phyloP scores from a whole-genome alignment of 2,329 filamentous ascomycete species.

The Microdochium paspali region DNA sequence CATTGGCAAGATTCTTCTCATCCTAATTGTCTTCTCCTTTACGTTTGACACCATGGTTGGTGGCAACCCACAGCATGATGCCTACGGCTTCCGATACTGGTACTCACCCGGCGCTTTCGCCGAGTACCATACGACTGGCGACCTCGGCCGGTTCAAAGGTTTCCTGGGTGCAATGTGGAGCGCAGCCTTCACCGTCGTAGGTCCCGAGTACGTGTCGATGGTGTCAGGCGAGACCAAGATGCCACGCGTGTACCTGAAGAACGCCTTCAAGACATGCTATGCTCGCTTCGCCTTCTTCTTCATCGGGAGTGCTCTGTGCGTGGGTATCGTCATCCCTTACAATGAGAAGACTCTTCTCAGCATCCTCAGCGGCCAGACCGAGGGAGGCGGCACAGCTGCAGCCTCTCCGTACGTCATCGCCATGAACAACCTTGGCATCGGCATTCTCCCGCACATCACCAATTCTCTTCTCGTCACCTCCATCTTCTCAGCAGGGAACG shows the following conservation, averaged over 20 bases:
- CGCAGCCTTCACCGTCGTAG: conserved; percentile 37
- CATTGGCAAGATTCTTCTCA: conserved; percentile 37
- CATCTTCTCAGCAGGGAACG: conserved; percentile 22
- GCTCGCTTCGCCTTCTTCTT: conserved; percentile 52
- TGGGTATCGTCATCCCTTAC: conserved; percentile 20
- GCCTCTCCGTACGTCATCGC: conserved; percentile 56
- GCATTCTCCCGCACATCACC: conserved; percentile 53
- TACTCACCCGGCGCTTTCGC: conserved; percentile 31
- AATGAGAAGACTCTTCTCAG: too few relatives aligned
- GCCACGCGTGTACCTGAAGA: conserved; percentile 51
- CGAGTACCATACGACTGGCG: conserved; percentile 26
- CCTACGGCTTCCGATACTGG: conserved; percentile 38
- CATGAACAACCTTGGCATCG: conserved; percentile 50
- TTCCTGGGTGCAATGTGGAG: conserved; percentile 36
- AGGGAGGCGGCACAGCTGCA: conserved; percentile 16
- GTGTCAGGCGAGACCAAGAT: conserved; percentile 51
- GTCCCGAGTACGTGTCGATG: conserved; percentile 30
- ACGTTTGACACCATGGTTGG: too few relatives aligned
- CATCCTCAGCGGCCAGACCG: conserved; percentile 19
- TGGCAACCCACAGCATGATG: conserved; percentile 28
- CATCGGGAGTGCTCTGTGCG: conserved; percentile 21
- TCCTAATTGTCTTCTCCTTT: conserved; percentile 39
- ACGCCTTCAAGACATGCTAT: conserved; percentile 59
- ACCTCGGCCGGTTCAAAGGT: conserved; percentile 28
- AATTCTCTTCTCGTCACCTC: conserved; percentile 52